Evolutionary conservation across 495 filamentous ascomycete genomes (phyloP).

Genomic region (Daldinia concentrica): DNA sequence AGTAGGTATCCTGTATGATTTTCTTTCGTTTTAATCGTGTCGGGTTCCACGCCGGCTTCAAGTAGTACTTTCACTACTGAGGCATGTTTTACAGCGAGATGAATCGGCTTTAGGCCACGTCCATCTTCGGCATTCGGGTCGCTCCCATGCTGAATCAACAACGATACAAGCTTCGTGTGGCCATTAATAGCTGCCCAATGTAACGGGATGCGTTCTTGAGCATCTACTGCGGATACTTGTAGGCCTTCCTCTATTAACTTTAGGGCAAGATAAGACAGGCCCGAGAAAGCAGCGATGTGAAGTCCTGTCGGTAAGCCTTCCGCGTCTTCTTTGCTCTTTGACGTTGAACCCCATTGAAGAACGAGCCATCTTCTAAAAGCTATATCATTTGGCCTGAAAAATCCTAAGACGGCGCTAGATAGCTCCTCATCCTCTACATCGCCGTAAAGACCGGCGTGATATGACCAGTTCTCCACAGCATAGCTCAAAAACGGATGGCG

Average conservation of each 20-base stretch:
- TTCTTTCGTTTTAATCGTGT: not conserved
- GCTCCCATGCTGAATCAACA: not conserved
- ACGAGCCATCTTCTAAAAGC: not conserved
- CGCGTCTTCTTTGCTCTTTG: not conserved
- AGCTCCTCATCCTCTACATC: not conserved
- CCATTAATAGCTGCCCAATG: not conserved
- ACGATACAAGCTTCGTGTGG: not conserved
- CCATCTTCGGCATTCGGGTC: not conserved
- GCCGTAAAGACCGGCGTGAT: not conserved
- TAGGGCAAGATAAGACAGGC: not conserved
- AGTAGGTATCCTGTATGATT: not conserved
- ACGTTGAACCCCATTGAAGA: not conserved
- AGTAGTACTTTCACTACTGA: not conserved
- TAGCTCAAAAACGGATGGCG: not conserved
- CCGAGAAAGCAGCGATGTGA: not conserved
- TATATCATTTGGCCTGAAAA: not conserved
- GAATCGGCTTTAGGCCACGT: not conserved
- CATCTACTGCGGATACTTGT: not conserved
- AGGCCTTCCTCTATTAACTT: not conserved
- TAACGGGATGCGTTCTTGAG: not conserved
- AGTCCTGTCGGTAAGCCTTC: not conserved
- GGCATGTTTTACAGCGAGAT: not conserved
- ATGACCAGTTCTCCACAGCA: not conserved
- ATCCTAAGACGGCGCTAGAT: not conserved
- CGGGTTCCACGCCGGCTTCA: not conserved